Conservation (phyloP, 1,139 yeast species). For the Suhomyces yuchorum region DNA sequence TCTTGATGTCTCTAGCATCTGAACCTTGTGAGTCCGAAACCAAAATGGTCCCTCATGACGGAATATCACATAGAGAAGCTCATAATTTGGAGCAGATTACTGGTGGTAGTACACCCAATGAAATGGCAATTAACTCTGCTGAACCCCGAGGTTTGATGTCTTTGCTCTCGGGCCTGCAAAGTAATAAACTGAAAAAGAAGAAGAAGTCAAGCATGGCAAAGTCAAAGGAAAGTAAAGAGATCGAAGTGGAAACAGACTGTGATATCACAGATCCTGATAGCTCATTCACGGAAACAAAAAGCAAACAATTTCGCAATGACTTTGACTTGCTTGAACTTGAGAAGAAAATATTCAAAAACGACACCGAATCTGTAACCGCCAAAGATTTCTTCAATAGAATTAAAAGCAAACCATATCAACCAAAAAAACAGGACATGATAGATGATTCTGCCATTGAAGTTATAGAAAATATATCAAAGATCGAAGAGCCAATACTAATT, state of each 20-base stretch:
- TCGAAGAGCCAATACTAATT: slow-evolving; percentile 5
- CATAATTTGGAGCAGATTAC: background rate
- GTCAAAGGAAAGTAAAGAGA: background rate
- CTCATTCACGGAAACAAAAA: slow-evolving; percentile 22
- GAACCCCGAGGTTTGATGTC: slow-evolving; percentile 12
- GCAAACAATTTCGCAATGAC: slow-evolving; percentile 20
- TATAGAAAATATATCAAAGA: slow-evolving; percentile 1
- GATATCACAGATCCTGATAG: slow-evolving; percentile 16
- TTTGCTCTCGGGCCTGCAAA: slow-evolving; percentile 18
- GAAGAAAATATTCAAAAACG: slow-evolving; percentile 29
- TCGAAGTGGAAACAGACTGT: slow-evolving; percentile 7
- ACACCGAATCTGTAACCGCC: slow-evolving; percentile 30
- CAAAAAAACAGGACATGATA: background rate
- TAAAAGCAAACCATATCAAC: slow-evolving; percentile 10
- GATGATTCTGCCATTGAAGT: slow-evolving; percentile 1
- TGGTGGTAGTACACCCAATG: too few relatives aligned
- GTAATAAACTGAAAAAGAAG: slow-evolving; percentile 10
- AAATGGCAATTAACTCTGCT: background rate
- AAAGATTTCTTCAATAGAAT: slow-evolving; percentile 33
- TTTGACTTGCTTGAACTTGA: slow-evolving; percentile 35
- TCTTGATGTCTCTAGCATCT: background rate
- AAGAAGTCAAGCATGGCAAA: background rate
- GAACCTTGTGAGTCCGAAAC: background rate
- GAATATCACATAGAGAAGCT: background rate
- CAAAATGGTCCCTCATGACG: background rate